phyloP scores from a whole-genome alignment of 306 rosid species.

The Ochetophila trinervis region DNA sequence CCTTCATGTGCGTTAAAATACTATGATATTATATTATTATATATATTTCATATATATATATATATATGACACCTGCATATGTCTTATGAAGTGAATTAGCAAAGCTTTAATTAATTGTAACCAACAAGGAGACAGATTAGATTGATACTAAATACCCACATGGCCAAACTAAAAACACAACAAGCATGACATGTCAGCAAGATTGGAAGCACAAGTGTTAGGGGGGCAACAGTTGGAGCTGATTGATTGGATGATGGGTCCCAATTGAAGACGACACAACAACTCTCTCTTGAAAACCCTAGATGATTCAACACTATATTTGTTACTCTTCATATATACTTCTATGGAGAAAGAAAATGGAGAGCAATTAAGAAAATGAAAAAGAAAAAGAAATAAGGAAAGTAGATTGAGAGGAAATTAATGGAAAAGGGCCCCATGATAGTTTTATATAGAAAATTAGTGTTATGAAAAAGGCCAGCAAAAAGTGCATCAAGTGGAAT shows the following conservation, averaged over 20 bases:
- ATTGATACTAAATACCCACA: slow-evolving; percentile 52
- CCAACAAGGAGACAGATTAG: slow-evolving; percentile 47
- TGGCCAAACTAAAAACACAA: slow-evolving; percentile 39
- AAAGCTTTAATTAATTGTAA: slow-evolving; percentile 25
- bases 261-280: slow-evolving; percentile 41
- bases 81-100: slow-evolving; percentile 27
- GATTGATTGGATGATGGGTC: slow-evolving; percentile 38
- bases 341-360: too few species aligned
- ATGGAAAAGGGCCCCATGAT: slow-evolving; percentile 60
- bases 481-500: slow-evolving; percentile 73
- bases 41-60: neutral
- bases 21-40: neutral
- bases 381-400: neutral
- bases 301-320: slow-evolving; percentile 1
- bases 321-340: too few species aligned
- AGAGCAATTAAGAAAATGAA: too few species aligned
- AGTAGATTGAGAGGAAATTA: slow-evolving; percentile 34
- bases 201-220: slow-evolving; percentile 42
- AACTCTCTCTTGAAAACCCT: slow-evolving; percentile 33
- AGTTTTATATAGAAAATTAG: slow-evolving; percentile 30
- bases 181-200: slow-evolving; percentile 62
- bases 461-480: slow-evolving; percentile 68
- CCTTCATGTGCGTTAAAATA: neutral
- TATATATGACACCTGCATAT: slow-evolving; percentile 13
- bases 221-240: slow-evolving; percentile 31